Evolutionary conservation across 2,329 filamentous ascomycete species (phyloP).

Genomic region (Aspergillus quadrilineatus): DNA sequence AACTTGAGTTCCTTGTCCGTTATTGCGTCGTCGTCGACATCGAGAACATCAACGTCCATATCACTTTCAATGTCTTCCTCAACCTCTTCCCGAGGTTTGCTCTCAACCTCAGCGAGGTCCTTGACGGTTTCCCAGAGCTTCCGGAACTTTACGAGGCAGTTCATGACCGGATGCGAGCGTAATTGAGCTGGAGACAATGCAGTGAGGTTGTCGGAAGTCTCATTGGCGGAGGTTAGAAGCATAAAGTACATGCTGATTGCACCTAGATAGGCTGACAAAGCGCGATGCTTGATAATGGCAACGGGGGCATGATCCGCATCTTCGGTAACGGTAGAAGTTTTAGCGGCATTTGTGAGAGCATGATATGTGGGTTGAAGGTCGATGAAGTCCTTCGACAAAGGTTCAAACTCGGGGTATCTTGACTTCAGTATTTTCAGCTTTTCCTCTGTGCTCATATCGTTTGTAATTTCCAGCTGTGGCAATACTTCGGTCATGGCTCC

Average conservation of each 20-base stretch:
- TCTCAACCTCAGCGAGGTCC: slow-evolving; percentile 56
- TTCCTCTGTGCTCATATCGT: slow-evolving; percentile 74
- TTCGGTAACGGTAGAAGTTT: slow-evolving; percentile 41
- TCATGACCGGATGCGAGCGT: slow-evolving; percentile 89
- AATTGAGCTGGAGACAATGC: slow-evolving; percentile 75
- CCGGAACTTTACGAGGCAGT: slow-evolving; percentile 74
- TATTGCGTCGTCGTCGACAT: slow-evolving; percentile 18
- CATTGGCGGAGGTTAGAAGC: slow-evolving; percentile 76
- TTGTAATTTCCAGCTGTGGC: slow-evolving; percentile 76
- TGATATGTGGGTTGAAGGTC: slow-evolving; percentile 64
- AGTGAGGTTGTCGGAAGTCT: slow-evolving; percentile 53
- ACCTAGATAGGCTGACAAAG: slow-evolving; percentile 81
- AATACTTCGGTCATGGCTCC: slow-evolving; percentile 82
- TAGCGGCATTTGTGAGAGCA: slow-evolving; percentile 58
- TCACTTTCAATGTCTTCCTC: slow-evolving; percentile 23
- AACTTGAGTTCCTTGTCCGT: slow-evolving; percentile 37
- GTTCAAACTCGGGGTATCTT: slow-evolving; percentile 89
- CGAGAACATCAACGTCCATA: slow-evolving; percentile 24
- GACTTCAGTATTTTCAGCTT: slow-evolving; percentile 71
- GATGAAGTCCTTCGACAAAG: slow-evolving; percentile 75
- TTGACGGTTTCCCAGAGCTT: slow-evolving; percentile 76
- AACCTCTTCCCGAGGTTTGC: background rate
- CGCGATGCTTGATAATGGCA: slow-evolving; percentile 71
- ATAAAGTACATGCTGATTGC: slow-evolving; percentile 92
- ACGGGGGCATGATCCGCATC: slow-evolving; percentile 48